Evolutionary conservation across 805 yeast species (phyloP).

Genomic region (Phaffomyces opuntiae): DNA sequence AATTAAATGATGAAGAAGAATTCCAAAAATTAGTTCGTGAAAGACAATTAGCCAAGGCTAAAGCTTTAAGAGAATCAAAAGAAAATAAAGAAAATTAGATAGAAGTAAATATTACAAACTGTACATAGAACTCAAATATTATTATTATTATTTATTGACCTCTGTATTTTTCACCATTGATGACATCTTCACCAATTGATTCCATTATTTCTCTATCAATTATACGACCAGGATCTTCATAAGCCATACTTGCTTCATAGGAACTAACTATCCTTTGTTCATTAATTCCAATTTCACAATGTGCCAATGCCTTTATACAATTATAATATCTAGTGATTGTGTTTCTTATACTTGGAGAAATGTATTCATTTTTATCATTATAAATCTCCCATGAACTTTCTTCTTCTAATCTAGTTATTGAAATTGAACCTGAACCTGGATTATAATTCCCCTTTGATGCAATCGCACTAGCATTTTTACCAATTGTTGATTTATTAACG

Average conservation of each 20-base stretch:
- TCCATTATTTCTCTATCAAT: slow-evolving; percentile 70
- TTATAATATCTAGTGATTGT: slow-evolving; percentile 82
- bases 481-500: slow-evolving; percentile 21
- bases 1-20: slow-evolving; percentile 10
- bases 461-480: slow-evolving; percentile 29
- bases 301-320: slow-evolving; percentile 75
- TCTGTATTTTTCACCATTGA: slow-evolving; percentile 69
- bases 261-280: slow-evolving; percentile 74
- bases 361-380: slow-evolving; percentile 76
- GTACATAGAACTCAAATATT: neutral
- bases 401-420: slow-evolving; percentile 83
- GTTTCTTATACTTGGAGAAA: slow-evolving; percentile 52
- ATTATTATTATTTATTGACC: slow-evolving; percentile 30
- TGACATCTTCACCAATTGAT: slow-evolving; percentile 62
- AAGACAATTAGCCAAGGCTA: slow-evolving; percentile 3
- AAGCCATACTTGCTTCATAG: slow-evolving; percentile 85
- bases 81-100: neutral
- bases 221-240: slow-evolving; percentile 60
- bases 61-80: neutral
- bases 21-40: slow-evolving; percentile 2
- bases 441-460: slow-evolving; percentile 30
- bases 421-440: slow-evolving; percentile 53
- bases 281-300: slow-evolving; percentile 79
- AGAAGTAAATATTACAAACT: slow-evolving; percentile 1
- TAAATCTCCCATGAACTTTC: slow-evolving; percentile 95